Base-by-base conservation (phyloP, 768 basidiomycete species). In the Hygrophoropsis aurantiaca region DNA sequence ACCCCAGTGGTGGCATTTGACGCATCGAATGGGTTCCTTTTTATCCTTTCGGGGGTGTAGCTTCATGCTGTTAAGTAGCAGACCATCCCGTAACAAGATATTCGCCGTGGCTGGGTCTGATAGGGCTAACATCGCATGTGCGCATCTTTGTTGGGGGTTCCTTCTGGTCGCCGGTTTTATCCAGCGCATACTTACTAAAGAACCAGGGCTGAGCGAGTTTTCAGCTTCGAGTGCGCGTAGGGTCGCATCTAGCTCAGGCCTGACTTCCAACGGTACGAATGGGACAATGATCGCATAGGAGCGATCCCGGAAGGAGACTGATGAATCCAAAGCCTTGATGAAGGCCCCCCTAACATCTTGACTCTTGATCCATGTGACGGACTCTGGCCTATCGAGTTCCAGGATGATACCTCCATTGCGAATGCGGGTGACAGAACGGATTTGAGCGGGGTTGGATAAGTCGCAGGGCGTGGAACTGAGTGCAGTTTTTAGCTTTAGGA, bases 201-300 rank as follows among this genome's bases (percentile, higher is more conserved):
- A 4, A 2, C 18, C 18, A 6, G 13, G 0, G 9, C n/a, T 5
- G n/a, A 4, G 10, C 3, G 6, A 0, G 19, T 53, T 51, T 10
- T 54, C 49, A 0, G 8, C 0, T 26, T 54, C 38, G 1, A 47
- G 3, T 0, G 19, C 3, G 0, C 27, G 1, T 0, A 46, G 25
- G 33, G 42, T 46, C 0, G 7, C 0, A 0, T 46, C 27, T 6
- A 30, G 27, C 11, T 16, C 34, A 0, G 57, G 51, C 35, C 51
- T 42, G 38, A 61, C 57, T 0, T 42, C n/a, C 0, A 54, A 45
- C 1, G 64, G 60, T 1, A 69, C 59, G 21, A 48, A 60, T 21
- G 59, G 30, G 0, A 44, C 16, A 16, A 50, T 21, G 2, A 50
- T 21, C 1, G 36, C 19, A 36, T 44, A 50, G 1, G 3, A n/a